These are phyloP conservation scores for Protomyces inundatus DNA, from an alignment of 1,139 yeast species.

Conservation along the genomic window DNA sequence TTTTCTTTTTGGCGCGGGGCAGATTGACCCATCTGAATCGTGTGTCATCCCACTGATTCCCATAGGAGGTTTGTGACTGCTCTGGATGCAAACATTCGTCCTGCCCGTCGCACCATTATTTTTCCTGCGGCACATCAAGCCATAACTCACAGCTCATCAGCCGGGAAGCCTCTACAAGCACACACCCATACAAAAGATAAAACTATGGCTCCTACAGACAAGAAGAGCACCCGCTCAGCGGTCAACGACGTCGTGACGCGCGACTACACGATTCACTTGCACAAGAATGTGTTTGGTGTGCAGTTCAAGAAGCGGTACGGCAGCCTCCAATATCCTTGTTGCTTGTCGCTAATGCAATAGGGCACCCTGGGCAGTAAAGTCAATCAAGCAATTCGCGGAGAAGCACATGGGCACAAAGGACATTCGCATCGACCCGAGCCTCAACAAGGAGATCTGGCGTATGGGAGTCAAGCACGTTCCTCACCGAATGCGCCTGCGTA, in stretches of 20 bases:
- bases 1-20: not conserved
- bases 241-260: constrained; percentile 99
- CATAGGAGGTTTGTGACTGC: not conserved
- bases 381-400: constrained; percentile 96
- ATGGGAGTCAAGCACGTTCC: constrained; percentile 99
- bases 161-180: not conserved
- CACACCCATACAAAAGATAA: not conserved
- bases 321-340: too few relatives aligned
- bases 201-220: constrained; percentile 44
- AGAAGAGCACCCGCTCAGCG: constrained; percentile 47
- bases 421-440: constrained; percentile 97
- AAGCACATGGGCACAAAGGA: constrained; percentile 97
- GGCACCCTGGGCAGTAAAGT: constrained; percentile 99
- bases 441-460: constrained; percentile 98
- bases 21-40: too few relatives aligned
- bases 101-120: not conserved
- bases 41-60: too few relatives aligned
- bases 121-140: not conserved
- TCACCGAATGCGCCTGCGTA: constrained; percentile 96
- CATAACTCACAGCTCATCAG: not conserved
- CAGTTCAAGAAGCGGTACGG: constrained; percentile 82
- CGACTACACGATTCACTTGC: constrained; percentile 91
- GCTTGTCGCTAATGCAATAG: constrained; percentile 37
- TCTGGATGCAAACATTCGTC: not conserved
- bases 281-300: constrained; percentile 54